phyloP scores from a whole-genome alignment of 768 basidiomycete genomes.

The Serendipita sp. region DNA sequence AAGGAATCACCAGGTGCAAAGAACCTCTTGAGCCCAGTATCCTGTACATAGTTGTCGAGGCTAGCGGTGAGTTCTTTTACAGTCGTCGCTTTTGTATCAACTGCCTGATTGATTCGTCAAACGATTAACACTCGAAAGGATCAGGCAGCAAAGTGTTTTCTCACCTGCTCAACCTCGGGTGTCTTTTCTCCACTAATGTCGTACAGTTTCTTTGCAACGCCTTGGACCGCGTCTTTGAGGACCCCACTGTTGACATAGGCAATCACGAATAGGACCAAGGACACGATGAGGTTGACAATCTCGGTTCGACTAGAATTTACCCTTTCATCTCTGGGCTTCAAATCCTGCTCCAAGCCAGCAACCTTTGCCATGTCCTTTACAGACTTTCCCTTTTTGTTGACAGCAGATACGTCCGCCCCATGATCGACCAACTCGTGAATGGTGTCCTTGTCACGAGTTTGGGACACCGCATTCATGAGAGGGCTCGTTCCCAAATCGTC shows the following conservation, averaged over 20 bases:
- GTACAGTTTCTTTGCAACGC: background rate
- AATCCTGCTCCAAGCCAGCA: conserved; percentile 1
- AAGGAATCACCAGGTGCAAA: conserved; percentile 2
- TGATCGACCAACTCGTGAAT: conserved; percentile 12
- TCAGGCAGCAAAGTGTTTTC: too few species aligned
- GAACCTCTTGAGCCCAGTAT: conserved; percentile 13
- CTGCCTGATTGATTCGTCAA: too few species aligned
- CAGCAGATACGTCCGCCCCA: conserved; percentile 11
- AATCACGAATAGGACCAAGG: conserved; percentile 12
- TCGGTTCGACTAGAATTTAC: conserved; percentile 4
- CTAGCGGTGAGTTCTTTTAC: too few species aligned
- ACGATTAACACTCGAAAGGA: too few species aligned
- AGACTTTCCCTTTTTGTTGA: conserved; percentile 11
- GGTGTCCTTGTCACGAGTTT: conserved; percentile 13
- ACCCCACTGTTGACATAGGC: conserved; percentile 12
- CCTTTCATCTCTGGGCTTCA: conserved; percentile 5
- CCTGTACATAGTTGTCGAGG: conserved; percentile 6
- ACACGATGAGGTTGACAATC: conserved; percentile 15
- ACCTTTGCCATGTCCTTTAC: conserved; percentile 10
- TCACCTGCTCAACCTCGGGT: too few species aligned
- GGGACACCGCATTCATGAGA: conserved; percentile 14
- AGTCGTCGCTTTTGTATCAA: too few species aligned
- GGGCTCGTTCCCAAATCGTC: conserved; percentile 8
- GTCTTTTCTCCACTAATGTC: background rate
- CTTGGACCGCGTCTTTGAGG: conserved; percentile 12